A percentile compares a stretch with the other conserved stretches of the same genome.
Conservation (phyloP, 2,329 filamentous ascomycete species). For the Bertia moriformis region DNA sequence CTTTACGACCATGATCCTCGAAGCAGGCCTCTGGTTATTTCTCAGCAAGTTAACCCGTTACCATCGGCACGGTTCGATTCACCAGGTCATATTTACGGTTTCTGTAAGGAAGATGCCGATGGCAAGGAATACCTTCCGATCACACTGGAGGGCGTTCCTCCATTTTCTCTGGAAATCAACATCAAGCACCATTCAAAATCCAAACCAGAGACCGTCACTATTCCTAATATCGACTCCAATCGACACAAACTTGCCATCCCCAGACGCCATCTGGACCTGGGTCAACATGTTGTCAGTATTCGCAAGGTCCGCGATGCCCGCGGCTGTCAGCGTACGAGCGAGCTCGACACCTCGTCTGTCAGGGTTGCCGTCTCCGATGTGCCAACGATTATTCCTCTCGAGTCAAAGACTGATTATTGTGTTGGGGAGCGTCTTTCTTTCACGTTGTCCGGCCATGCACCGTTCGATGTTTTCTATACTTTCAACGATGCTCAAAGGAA, state of each 20-base stretch:
- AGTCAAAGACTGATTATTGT: slow-evolving; percentile 77
- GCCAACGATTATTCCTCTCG: slow-evolving; percentile 75
- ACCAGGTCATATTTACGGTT: slow-evolving; percentile 87
- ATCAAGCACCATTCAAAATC: slow-evolving; percentile 79
- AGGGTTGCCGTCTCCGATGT: slow-evolving; percentile 88
- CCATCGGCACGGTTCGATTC: slow-evolving; percentile 71
- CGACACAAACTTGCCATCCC: slow-evolving; percentile 72
- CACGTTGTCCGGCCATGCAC: slow-evolving; percentile 75
- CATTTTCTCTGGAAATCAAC: slow-evolving; percentile 81
- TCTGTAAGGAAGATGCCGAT: slow-evolving; percentile 72
- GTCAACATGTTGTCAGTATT: slow-evolving; percentile 78
- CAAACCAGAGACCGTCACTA: slow-evolving; percentile 65
- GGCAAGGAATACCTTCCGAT: slow-evolving; percentile 81
- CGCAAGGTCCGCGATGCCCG: slow-evolving; percentile 77
- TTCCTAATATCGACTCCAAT: slow-evolving; percentile 64
- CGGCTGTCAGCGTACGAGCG: slow-evolving; percentile 70
- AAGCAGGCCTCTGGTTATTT: slow-evolving; percentile 46
- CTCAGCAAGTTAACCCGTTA: slow-evolving; percentile 72
- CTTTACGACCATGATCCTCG: slow-evolving; percentile 65
- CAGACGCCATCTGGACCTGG: slow-evolving; percentile 68
- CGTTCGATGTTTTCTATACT: slow-evolving; percentile 84
- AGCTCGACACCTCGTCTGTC: slow-evolving; percentile 59
- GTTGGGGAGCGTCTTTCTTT: slow-evolving; percentile 91
- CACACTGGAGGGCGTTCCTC: slow-evolving; percentile 65
- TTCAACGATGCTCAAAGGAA: slow-evolving; percentile 66